Percentiles rank a stretch among this genome's conserved stretches.
Evolutionary conservation across 176 grass and related monocot genomes (phyloP).

Genomic region (Rhynchospora breviuscula): DNA sequence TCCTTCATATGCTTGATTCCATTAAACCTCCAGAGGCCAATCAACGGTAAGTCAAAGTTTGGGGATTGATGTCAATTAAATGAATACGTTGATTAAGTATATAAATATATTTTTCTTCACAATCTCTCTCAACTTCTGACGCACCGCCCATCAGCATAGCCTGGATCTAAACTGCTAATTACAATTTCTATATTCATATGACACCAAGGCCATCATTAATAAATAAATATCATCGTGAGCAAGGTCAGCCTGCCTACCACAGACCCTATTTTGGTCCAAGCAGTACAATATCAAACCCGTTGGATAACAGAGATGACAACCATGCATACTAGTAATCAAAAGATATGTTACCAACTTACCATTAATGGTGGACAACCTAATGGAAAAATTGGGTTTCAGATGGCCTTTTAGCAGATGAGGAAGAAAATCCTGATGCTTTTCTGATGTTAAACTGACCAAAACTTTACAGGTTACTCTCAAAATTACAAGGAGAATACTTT

Average conservation of each 20-base stretch:
- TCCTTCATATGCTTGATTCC: background rate
- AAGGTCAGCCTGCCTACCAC: background rate
- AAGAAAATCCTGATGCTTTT: background rate
- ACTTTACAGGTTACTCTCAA: constrained; percentile 18
- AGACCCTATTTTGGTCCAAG: background rate
- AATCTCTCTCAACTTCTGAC: no score
- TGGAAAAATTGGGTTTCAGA: background rate
- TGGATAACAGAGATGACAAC: background rate
- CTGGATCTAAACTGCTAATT: no score
- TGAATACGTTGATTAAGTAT: no score
- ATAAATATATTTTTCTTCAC: no score
- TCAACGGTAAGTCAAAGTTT: background rate
- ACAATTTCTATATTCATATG: no score
- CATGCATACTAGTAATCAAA: background rate
- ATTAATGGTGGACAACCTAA: background rate
- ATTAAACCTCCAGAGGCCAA: background rate
- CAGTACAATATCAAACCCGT: background rate
- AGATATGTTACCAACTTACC: background rate
- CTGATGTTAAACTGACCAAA: constrained; percentile 17
- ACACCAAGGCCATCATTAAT: no score
- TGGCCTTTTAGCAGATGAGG: background rate
- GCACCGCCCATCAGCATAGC: no score
- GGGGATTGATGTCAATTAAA: no score
- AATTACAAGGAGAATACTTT: background rate
- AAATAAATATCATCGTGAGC: no score